Base-by-base conservation (phyloP, 163 green algal species). In the Volvox carteri region DNA sequence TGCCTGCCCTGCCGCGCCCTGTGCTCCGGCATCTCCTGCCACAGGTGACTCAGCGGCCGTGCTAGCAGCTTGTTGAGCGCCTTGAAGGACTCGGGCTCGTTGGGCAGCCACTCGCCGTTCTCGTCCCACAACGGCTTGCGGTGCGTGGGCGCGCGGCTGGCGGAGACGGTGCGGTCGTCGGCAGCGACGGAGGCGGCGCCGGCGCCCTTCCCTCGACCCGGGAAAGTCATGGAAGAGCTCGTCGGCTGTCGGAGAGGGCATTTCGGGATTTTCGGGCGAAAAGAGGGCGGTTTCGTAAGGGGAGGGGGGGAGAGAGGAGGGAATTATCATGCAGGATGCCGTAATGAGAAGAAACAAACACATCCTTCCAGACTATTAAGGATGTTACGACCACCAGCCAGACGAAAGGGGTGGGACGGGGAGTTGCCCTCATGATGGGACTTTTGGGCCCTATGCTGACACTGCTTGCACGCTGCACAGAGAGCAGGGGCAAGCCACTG, bases 71-170 rank as follows among this genome's bases (percentile, higher is more conserved):
- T 90, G 85, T 91, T 91, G 33, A 94, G 76, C n/a, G 88, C 72
- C 88, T 92, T 94, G 62, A 72, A 67, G 19, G 77, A 80, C 72
- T 94, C 92, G 28, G 91, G 91, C 88, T 94, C 93, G 39, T 65
- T 86, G 48, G 93, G 84, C 87, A 95, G 76, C 93, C 93, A 95
- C 42, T 95, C 91, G 48, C 93, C 93, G 37, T 94, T 75, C 77
- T 94, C 78, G 67, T 94, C 93, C 89, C 86, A 94, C 86, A 95
- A 75, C 39, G 33, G 46, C 84, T 88, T 79, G 77, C 89, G 78
- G 62, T 85, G 79, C 14, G 72, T 87, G 67, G 23, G n/a, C 65
- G 44, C 4, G 30, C 25, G 14, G 46, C 8, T 52, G 41, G 76
- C 44, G 37, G 84, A 25, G 16, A 78, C 1, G 58, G 70, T 52